These are phyloP conservation scores for Colletotrichum sp. DNA, from an alignment of 2,329 filamentous ascomycete genomes.

Conservation along the genomic window DNA sequence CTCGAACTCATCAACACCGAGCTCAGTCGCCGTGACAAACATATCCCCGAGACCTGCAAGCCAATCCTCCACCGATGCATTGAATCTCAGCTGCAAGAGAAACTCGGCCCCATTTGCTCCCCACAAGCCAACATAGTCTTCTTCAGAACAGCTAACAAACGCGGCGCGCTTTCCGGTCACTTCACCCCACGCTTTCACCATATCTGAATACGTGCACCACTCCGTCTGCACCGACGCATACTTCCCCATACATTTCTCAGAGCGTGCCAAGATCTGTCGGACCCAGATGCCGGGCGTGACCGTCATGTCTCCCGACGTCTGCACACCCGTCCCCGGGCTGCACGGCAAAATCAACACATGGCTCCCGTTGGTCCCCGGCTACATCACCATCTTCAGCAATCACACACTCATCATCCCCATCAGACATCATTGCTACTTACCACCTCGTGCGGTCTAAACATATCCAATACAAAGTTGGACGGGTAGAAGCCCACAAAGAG, in stretches of 20 bases:
- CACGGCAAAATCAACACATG: not conserved
- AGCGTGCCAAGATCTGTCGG: rapidly evolving
- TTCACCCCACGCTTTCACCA: not conserved
- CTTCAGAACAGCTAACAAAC: not conserved
- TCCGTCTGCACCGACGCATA: not conserved
- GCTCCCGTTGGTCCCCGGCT: not conserved
- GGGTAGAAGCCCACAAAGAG: not conserved
- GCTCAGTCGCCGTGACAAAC: not conserved
- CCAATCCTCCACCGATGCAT: not conserved
- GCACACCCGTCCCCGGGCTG: not conserved
- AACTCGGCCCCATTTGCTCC: not conserved
- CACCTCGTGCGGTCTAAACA: not conserved
- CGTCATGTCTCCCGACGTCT: not conserved
- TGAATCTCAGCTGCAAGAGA: not conserved
- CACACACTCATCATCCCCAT: rapidly evolving
- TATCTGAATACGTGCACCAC: not conserved
- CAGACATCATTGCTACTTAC: not conserved
- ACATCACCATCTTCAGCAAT: not conserved
- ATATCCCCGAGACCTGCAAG: not conserved
- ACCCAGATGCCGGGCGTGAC: not conserved
- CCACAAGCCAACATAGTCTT: not conserved
- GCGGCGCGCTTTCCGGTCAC: not conserved
- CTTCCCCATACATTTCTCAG: not conserved
- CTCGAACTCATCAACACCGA: not conserved
- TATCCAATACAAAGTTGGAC: not conserved